Evolutionary conservation across 108 stramenopile species (phyloP).

Genomic region (Skeletonema potamos): DNA sequence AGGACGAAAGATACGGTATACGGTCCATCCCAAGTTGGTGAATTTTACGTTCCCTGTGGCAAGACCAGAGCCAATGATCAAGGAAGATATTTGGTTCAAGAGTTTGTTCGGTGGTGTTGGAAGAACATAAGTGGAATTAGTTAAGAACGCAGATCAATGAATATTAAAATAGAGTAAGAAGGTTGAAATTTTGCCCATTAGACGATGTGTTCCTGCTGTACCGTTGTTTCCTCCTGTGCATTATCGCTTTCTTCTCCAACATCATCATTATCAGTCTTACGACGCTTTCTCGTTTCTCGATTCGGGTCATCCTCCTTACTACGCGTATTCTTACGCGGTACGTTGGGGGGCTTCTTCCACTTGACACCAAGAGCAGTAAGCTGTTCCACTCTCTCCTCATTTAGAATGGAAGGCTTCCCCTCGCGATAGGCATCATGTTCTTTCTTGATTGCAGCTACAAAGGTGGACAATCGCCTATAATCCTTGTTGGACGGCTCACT

Average conservation of each 20-base stretch:
- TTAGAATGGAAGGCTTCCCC: slow-evolving; percentile 12
- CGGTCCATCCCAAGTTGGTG: slow-evolving; percentile 85
- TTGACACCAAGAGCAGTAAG: slow-evolving; percentile 17
- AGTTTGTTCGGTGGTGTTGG: slow-evolving; percentile 83
- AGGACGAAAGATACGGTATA: slow-evolving; percentile 93
- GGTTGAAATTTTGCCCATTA: too few relatives aligned
- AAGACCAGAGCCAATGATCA: slow-evolving; percentile 54
- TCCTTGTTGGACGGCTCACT: not conserved
- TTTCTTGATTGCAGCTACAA: slow-evolving; percentile 1
- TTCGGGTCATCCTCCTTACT: not conserved
- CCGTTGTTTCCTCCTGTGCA: too few relatives aligned
- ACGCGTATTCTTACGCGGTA: not conserved
- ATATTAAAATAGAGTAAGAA: too few relatives aligned
- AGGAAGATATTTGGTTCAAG: slow-evolving; percentile 79
- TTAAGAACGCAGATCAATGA: too few relatives aligned
- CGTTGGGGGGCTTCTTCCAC: slow-evolving; percentile 8
- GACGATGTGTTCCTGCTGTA: too few relatives aligned
- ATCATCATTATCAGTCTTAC: not conserved
- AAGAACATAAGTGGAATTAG: not conserved
- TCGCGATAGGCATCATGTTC: slow-evolving; percentile 9
- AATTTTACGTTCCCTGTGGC: slow-evolving; percentile 93
- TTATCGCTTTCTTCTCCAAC: too few relatives aligned
- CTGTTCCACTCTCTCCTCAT: slow-evolving; percentile 6
- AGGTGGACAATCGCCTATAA: slow-evolving; percentile 7
- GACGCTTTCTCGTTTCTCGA: not conserved